Evolutionary conservation across 1,284 basidiomycete genomes (phyloP).

Genomic region (Marasmius oreades): DNA sequence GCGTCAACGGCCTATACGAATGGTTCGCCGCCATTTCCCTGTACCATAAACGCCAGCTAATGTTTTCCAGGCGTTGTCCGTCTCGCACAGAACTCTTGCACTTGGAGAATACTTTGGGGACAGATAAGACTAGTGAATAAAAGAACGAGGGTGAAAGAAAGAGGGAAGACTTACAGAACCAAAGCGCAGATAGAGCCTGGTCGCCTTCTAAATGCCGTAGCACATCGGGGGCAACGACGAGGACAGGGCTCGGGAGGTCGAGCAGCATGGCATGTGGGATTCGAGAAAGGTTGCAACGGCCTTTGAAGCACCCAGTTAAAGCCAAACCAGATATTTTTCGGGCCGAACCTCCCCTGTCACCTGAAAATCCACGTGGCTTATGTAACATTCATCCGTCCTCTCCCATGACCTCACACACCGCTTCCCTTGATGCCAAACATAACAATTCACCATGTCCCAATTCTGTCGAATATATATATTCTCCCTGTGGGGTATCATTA

Average conservation of each 20-base stretch:
- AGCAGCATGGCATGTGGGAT: conserved; percentile 37
- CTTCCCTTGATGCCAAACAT: conserved; percentile 1
- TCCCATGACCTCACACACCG: conserved; percentile 3
- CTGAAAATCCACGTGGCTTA: neutral
- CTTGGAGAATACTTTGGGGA: conserved; percentile 70
- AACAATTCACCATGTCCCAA: neutral
- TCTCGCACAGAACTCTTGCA: conserved; percentile 77
- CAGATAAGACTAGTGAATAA: conserved; percentile 8
- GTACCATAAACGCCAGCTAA: conserved; percentile 84
- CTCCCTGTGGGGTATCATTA: neutral
- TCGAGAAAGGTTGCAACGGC: neutral
- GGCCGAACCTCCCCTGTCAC: neutral
- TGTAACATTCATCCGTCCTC: neutral
- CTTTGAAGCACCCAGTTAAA: neutral
- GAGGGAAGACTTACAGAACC: conserved; percentile 49
- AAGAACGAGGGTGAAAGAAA: conserved; percentile 6
- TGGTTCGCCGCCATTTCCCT: conserved; percentile 48
- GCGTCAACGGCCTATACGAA: conserved; percentile 22
- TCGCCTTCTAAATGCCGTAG: conserved; percentile 62
- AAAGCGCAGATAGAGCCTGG: conserved; percentile 59
- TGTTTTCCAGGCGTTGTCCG: conserved; percentile 78
- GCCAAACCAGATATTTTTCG: neutral
- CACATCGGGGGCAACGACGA: conserved; percentile 59
- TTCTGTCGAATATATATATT: neutral
- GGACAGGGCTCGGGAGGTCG: conserved; percentile 55